phyloP scores from a whole-genome alignment of 2,329 filamentous ascomycete species.

The Ascochyta lentis region DNA sequence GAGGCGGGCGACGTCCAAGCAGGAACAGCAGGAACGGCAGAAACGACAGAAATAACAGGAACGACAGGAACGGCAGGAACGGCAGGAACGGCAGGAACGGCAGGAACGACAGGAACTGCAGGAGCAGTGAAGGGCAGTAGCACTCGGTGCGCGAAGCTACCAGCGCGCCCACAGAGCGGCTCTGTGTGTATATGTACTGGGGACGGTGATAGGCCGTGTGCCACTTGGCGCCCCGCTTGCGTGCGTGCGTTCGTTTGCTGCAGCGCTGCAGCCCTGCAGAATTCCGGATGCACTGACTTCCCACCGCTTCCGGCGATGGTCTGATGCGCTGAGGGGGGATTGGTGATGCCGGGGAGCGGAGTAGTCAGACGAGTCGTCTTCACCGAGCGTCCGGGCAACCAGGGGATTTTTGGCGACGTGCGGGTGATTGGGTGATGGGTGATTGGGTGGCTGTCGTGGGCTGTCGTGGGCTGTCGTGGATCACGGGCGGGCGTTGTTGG shows the following conservation, averaged over 20 bases:
- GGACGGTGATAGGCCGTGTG: conserved; percentile 18
- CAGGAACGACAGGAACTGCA: conserved; percentile 21
- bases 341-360: conserved; percentile 23
- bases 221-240: conserved; percentile 38
- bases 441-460: neutral
- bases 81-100: conserved; percentile 19
- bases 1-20: conserved; percentile 25
- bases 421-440: no score
- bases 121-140: conserved; percentile 14
- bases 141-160: conserved; percentile 10
- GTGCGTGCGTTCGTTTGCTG: conserved; percentile 17
- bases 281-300: conserved; percentile 25
- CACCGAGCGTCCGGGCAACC: conserved; percentile 1
- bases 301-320: conserved; percentile 38
- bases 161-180: conserved; percentile 11
- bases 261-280: conserved; percentile 27
- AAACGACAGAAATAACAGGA: no score
- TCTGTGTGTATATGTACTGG: conserved; percentile 30
- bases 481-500: conserved; percentile 11
- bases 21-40: neutral
- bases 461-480: conserved; percentile 5
- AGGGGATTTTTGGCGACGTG: neutral
- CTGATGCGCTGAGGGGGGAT: conserved; percentile 25
- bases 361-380: conserved; percentile 14
- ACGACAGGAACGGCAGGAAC: neutral